Evolutionary conservation across 2,329 filamentous ascomycete species (phyloP).

Genomic region (Aaosphaeria pasadenensis): DNA sequence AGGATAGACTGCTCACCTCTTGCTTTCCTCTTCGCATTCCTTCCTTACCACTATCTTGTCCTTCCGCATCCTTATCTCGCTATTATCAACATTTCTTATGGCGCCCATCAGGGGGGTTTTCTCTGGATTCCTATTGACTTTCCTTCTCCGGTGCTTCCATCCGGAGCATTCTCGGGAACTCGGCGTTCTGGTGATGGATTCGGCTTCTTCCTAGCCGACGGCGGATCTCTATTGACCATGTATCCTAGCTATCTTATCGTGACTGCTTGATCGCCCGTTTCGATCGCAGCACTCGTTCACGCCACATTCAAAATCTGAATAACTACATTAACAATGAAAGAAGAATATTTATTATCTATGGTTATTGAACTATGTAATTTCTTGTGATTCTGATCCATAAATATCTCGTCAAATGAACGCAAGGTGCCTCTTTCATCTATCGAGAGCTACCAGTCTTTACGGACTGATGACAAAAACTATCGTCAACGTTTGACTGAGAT

Average conservation of each 20-base stretch:
- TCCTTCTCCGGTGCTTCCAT: conserved; percentile 20
- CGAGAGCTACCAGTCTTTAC: too few species aligned
- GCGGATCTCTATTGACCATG: conserved; percentile 21
- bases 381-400: too few species aligned
- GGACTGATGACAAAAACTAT: too few species aligned
- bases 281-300: too few species aligned
- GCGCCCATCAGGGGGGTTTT: conserved; percentile 5
- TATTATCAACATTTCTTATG: conserved; percentile 9
- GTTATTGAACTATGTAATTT: too few species aligned
- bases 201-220: conserved; percentile 24
- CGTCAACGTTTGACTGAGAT: conserved; percentile 27
- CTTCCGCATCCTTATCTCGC: neutral
- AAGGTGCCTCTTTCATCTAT: too few species aligned
- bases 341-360: too few species aligned
- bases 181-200: conserved; percentile 31
- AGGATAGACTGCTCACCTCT: neutral
- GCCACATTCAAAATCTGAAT: too few species aligned
- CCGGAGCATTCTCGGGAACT: conserved; percentile 23
- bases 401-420: too few species aligned
- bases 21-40: conserved; percentile 5
- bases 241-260: conserved; percentile 29
- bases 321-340: too few species aligned
- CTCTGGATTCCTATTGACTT: conserved; percentile 13
- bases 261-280: conserved; percentile 30
- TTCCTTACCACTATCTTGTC: conserved; percentile 14